Conservation (phyloP, 2,329 filamentous ascomycete genomes). For the Paecilomyces dactylethromorphus region DNA sequence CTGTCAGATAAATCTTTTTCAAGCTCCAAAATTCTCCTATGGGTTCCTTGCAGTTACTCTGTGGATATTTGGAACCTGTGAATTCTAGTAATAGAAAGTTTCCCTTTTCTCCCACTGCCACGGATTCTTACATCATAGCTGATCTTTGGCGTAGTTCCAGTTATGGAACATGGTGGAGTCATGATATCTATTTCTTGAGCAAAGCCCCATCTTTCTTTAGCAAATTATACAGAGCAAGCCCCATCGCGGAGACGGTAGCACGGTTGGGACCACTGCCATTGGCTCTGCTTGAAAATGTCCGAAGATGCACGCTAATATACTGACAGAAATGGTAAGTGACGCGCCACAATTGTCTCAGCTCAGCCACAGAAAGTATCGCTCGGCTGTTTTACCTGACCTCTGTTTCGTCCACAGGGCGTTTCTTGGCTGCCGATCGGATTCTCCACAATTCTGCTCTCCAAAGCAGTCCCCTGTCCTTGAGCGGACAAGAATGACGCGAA, state of each 20-base stretch:
- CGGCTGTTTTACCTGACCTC: slow-evolving; percentile 2
- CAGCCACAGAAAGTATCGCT: background rate
- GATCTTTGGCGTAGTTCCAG: background rate
- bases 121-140: background rate
- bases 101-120: background rate
- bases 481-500: slow-evolving; percentile 3
- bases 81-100: background rate
- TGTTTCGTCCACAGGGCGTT: slow-evolving; percentile 6
- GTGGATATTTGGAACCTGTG: background rate
- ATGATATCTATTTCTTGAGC: background rate
- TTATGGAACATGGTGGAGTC: background rate
- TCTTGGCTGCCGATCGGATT: slow-evolving; percentile 9
- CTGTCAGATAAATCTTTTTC: background rate
- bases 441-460: slow-evolving; percentile 8
- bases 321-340: slow-evolving; percentile 3
- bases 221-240: slow-evolving; percentile 2
- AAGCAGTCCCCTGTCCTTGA: slow-evolving; percentile 4
- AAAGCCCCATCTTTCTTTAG: background rate
- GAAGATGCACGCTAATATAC: background rate
- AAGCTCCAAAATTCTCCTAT: background rate
- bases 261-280: slow-evolving; percentile 28
- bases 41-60: background rate
- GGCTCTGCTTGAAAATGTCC: background rate
- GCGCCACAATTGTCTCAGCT: background rate
- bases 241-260: slow-evolving; percentile 32